Evolutionary conservation across 768 basidiomycete genomes (phyloP).

Genomic region (Porpolomopsis calyptriformis): DNA sequence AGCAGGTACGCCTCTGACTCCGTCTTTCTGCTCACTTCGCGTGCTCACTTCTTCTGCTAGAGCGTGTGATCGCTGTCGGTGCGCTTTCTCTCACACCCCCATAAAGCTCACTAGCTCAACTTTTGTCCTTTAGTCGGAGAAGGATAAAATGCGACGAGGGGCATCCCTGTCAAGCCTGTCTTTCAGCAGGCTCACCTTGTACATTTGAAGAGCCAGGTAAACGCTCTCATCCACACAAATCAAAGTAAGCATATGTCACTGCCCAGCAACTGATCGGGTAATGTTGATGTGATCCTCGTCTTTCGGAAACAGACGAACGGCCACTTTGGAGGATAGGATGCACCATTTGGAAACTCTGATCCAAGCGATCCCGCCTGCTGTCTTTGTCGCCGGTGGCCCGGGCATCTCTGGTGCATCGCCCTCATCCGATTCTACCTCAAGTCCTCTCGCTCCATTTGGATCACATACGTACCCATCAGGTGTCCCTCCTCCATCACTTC

Average conservation of each 20-base stretch:
- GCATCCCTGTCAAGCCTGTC: conserved; percentile 78
- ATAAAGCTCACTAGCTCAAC: not conserved
- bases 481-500: conserved; percentile 69
- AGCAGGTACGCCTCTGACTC: conserved; percentile 45
- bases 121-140: conserved; percentile 42
- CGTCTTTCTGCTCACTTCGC: not conserved
- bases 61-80: conserved; percentile 89
- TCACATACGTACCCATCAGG: conserved; percentile 35
- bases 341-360: conserved; percentile 79
- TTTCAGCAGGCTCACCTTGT: conserved; percentile 72
- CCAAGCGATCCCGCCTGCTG: conserved; percentile 72
- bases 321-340: conserved; percentile 82
- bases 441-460: conserved; percentile 31
- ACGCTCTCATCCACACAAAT: conserved; percentile 78
- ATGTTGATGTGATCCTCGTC: not conserved
- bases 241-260: conserved; percentile 60
- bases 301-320: conserved; percentile 45
- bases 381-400: conserved; percentile 51
- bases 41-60: conserved; percentile 27
- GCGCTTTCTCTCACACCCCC: conserved; percentile 22
- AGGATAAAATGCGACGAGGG: conserved; percentile 86
- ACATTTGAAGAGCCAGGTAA: conserved; percentile 86
- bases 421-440: conserved; percentile 17
- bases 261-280: not conserved
- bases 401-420: conserved; percentile 23